A percentile compares a stretch with the other conserved stretches of the same genome.
These are phyloP conservation scores for Neoboletus subvelutipes DNA, from an alignment of 768 basidiomycete species.

Conservation along the genomic window DNA sequence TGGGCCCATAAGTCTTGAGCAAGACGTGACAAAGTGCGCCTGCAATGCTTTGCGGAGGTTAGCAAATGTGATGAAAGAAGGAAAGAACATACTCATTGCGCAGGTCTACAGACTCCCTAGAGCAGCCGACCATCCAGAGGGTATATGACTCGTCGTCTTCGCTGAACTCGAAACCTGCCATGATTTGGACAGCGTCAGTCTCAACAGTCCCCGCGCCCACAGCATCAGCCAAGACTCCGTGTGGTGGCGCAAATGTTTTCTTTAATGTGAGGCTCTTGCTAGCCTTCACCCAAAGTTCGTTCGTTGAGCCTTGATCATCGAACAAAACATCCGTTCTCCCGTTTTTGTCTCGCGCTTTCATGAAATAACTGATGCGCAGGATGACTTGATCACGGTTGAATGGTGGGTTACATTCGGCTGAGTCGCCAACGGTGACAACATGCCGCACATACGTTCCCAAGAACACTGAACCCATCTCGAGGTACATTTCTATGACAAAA, in stretches of 20 bases:
- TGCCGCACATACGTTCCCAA: constrained; percentile 11
- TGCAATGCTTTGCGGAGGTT: not conserved
- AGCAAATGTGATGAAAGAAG: not conserved
- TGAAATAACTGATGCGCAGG: constrained; percentile 3
- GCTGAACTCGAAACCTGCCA: constrained; percentile 1
- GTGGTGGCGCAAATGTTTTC: constrained; percentile 10
- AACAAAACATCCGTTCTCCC: not conserved
- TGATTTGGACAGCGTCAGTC: not conserved
- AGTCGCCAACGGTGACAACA: not conserved
- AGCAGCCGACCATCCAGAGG: constrained; percentile 10
- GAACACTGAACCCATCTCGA: constrained; percentile 8
- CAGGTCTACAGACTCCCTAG: not conserved
- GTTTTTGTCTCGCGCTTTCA: constrained; percentile 6
- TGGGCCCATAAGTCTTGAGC: constrained; percentile 7
- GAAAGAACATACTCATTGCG: constrained; percentile 7
- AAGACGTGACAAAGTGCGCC: constrained; percentile 6
- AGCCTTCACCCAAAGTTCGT: not conserved
- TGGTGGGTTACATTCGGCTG: not conserved
- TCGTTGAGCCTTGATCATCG: not conserved
- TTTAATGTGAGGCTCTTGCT: constrained; percentile 4
- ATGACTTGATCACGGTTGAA: constrained; percentile 1
- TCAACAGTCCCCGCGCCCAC: not conserved
- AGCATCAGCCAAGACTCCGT: not conserved
- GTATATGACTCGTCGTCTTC: not conserved
- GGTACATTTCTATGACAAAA: constrained; percentile 9